Base-by-base conservation (phyloP, 202 grass and related monocot species). In the Cymbopogon flexuosus region DNA sequence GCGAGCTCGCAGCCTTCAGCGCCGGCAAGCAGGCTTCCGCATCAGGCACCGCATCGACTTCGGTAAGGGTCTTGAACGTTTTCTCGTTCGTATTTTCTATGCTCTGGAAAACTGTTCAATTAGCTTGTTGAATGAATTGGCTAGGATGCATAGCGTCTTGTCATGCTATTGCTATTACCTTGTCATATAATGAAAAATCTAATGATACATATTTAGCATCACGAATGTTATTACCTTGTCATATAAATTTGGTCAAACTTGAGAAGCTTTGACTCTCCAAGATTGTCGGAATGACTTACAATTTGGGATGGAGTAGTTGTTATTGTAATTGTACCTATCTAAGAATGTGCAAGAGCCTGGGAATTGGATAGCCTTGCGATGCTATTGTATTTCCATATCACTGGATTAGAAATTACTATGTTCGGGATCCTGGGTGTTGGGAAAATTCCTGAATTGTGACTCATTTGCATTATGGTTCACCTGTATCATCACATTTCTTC, bases 1-100 rank as follows among this genome's bases (percentile, higher is more conserved):
- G 88, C 36, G 88, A 88, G 19, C 72, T 95, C 27, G 19, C 79
- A 0, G 77, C 72, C 31, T 93, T 95, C 61, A 72, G 61, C 18
- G 95, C 46, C 15, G 27, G 64, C 73, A 83, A 82, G 24, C 42
- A 63, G 27, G 54, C 75, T 6, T 5, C 27, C 10, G 7, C 29
- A 72, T 35, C 40, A 8, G 43, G 73, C 10, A 8, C 65, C 0
- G 42, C 84, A 24, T 71, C 90, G 43, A 76, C 82, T 67, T 74
- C 88, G 35, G 90, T 87, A 88, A 61, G 78, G 36, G 10, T 64
- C 56, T 34, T 0, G 0, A 18, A 7, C 5, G n/a, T 24, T 86
- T n/a, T 78, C 18, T 58, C 3, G 3, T 65, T 19, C 67, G 34
- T 16, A 35, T 7, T 37, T 52, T 69, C 2, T 2, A 3, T 33